Evolutionary conservation across 2,329 filamentous ascomycete genomes (phyloP).

Genomic region (Fusarium lateritium): DNA sequence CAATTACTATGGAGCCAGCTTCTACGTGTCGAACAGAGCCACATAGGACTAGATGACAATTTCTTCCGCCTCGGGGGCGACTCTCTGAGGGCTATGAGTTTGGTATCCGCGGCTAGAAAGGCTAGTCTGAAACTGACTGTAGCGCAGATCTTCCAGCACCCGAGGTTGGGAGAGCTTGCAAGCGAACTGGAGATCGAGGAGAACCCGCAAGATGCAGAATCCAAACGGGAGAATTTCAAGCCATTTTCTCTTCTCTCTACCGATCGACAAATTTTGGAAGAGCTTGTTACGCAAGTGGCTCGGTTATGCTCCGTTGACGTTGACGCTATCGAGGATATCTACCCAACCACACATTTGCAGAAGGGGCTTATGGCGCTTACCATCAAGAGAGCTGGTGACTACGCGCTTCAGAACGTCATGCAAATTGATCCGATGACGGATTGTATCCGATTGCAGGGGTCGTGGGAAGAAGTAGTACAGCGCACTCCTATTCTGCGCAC

Average conservation of each 20-base stretch:
- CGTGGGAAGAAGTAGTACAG: slow-evolving; percentile 16
- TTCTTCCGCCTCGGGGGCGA: slow-evolving; percentile 33
- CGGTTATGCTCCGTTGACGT: not conserved
- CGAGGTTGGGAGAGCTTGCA: slow-evolving; percentile 15
- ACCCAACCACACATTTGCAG: slow-evolving; percentile 65
- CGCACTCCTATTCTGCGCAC: not conserved
- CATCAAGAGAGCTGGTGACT: slow-evolving; percentile 18
- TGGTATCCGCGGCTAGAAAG: slow-evolving; percentile 15
- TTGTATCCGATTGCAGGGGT: slow-evolving; percentile 1
- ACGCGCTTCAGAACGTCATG: slow-evolving; percentile 16
- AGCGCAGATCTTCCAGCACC: slow-evolving; percentile 14
- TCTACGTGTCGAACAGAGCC: not conserved
- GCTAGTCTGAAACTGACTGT: slow-evolving; percentile 6
- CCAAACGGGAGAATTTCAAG: not conserved
- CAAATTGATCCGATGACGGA: not conserved
- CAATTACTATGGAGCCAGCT: slow-evolving; percentile 12
- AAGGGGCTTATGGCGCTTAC: slow-evolving; percentile 65
- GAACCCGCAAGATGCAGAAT: not conserved
- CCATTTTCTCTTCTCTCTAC: slow-evolving; percentile 2
- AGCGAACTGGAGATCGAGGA: not conserved
- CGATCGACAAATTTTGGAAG: not conserved
- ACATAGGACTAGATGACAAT: slow-evolving; percentile 22
- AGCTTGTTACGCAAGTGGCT: not conserved
- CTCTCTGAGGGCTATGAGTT: slow-evolving; percentile 25
- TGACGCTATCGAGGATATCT: slow-evolving; percentile 60